phyloP scores from a whole-genome alignment of 2,329 filamentous ascomycete genomes.

The Coniochaeta sp. region DNA sequence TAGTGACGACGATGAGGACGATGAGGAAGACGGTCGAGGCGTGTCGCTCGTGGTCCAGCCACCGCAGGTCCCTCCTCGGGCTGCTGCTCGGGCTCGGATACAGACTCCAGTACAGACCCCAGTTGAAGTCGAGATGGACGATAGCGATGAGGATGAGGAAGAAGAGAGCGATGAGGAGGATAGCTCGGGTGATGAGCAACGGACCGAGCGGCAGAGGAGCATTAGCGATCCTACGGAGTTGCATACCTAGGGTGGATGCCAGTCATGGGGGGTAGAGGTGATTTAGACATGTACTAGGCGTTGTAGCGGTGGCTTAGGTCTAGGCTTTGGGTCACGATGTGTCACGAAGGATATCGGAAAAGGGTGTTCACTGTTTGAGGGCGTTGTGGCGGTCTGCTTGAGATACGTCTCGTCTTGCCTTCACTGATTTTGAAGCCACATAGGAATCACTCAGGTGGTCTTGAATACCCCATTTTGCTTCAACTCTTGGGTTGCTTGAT shows the following conservation, averaged over 20 bases:
- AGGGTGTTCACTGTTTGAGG: no score
- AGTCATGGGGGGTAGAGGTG: no score
- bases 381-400: no score
- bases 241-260: conserved; percentile 4
- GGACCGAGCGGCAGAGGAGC: conserved; percentile 52
- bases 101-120: not conserved
- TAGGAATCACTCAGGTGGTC: not conserved
- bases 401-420: not conserved
- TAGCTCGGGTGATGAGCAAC: conserved; percentile 42
- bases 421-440: not conserved
- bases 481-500: no score
- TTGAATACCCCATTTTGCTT: not conserved
- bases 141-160: conserved; percentile 50
- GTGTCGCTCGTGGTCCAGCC: not conserved
- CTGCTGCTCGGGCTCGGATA: not conserved
- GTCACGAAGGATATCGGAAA: no score
- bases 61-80: not conserved
- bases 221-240: conserved; percentile 31
- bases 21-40: conserved; percentile 14
- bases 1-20: conserved; percentile 50
- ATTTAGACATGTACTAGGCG: no score
- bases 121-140: not conserved
- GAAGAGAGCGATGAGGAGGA: conserved; percentile 18
- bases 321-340: no score
- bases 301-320: no score